Conservation (phyloP, 2,329 filamentous ascomycete species). For the Cercospora citrullina region DNA sequence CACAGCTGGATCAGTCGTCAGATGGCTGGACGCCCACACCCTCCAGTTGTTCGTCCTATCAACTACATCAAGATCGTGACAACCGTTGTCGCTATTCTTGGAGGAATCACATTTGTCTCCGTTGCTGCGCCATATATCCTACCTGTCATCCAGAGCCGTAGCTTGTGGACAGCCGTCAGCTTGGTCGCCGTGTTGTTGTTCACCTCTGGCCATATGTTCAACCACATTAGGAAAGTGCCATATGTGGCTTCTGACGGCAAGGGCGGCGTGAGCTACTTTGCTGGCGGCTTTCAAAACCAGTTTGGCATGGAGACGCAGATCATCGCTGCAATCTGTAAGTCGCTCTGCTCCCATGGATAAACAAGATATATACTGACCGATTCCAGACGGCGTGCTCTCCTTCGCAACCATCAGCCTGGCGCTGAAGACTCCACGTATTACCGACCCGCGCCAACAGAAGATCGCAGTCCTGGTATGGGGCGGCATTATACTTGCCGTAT, state of each 20-base stretch:
- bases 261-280: slow-evolving; percentile 87
- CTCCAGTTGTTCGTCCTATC: slow-evolving; percentile 76
- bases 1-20: slow-evolving; percentile 78
- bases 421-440: slow-evolving; percentile 87
- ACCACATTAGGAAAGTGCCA: slow-evolving; percentile 93
- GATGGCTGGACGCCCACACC: slow-evolving; percentile 73
- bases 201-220: slow-evolving; percentile 98
- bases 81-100: slow-evolving; percentile 67
- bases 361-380: slow-evolving; percentile 23
- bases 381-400: slow-evolving; percentile 71
- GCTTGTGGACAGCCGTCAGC: slow-evolving; percentile 88
- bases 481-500: slow-evolving; percentile 73
- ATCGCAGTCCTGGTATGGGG: slow-evolving; percentile 79
- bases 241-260: slow-evolving; percentile 84
- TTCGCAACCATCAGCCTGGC: slow-evolving; percentile 91
- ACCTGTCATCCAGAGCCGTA: slow-evolving; percentile 83
- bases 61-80: slow-evolving; percentile 79
- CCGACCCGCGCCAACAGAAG: slow-evolving; percentile 74
- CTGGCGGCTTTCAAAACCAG: slow-evolving; percentile 88
- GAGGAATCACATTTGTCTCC: slow-evolving; percentile 65
- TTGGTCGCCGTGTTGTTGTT: slow-evolving; percentile 88
- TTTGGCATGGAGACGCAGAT: slow-evolving; percentile 95
- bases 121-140: slow-evolving; percentile 76
- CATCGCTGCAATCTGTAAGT: slow-evolving; percentile 87
- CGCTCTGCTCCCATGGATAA: background rate